Evolutionary conservation across 805 yeast species (phyloP), one percentile per base, ranked within the genome.

Genomic region (Candida suzukii): DNA sequence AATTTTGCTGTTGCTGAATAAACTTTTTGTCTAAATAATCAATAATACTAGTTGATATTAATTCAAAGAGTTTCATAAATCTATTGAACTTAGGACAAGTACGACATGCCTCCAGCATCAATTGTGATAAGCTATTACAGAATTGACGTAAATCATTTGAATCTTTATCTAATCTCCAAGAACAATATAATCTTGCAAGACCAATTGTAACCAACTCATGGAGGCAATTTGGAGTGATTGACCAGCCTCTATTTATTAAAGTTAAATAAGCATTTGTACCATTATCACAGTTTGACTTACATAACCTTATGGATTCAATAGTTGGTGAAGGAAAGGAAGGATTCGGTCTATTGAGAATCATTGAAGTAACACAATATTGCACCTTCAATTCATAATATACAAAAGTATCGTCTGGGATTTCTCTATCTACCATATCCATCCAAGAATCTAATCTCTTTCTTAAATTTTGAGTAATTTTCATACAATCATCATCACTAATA

Each of bases 291-390:
- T 51, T 42, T 1, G 37, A 17, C 29, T 45, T 49, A 44, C 58
- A 53, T 9, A 43, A 21, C 18, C 43, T 16, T 24, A 48, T 41
- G 1, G 50, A 41, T 7, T 43, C 46, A 2, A 41, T 17, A 24
- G 45, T 50, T 8, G 58, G 58, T 17, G 39, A 35, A 2, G 48
- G 48, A 28, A 47, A 53, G 7, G 56, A 52, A 2, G 58, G 58
- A 17, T 56, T 51, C 8, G 58, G 58, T 16, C 58, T 39, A 35
- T 49, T 46, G 21, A 53, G 36, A 11, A 53, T 43, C 14, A 52
- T 46, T 13, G 51, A 43, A 10, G 38, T 40, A 9, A 53, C 51
- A 35, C 53, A 47, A 36, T 45, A 51, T 35, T 54, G 38, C 1
- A 41, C 45, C 18, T 49, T 52, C 17, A 52, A 43, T 30, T 52